Evolutionary conservation across 176 grass and related monocot genomes (phyloP).

Genomic region (Leersia perrieri): DNA sequence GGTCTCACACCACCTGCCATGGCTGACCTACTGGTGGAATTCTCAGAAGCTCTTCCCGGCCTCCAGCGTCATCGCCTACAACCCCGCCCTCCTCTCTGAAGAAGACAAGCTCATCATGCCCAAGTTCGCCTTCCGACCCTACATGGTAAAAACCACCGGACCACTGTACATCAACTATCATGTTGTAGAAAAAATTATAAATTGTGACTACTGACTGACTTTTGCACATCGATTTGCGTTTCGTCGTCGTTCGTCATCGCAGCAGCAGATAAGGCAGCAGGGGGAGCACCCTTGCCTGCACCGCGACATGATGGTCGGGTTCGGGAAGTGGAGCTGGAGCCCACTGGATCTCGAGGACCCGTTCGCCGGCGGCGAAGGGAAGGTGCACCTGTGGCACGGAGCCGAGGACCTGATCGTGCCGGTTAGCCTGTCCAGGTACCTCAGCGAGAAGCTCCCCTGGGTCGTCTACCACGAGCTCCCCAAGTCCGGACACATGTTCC

Average conservation of each 20-base stretch:
- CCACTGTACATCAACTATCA: background rate
- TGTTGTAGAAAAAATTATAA: background rate
- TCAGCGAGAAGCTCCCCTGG: slow-evolving; percentile 62
- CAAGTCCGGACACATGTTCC: slow-evolving; percentile 62
- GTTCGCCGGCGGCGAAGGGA: slow-evolving; percentile 50
- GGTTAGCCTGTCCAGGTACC: slow-evolving; percentile 51
- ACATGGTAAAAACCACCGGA: slow-evolving; percentile 29
- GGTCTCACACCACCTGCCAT: slow-evolving; percentile 69
- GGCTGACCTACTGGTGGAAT: slow-evolving; percentile 95
- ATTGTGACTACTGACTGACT: no score
- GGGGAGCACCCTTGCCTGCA: slow-evolving; percentile 58
- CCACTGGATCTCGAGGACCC: slow-evolving; percentile 65
- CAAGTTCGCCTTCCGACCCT: slow-evolving; percentile 33
- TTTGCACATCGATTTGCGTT: background rate
- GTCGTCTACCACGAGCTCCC: slow-evolving; percentile 76
- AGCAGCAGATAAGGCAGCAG: slow-evolving; percentile 67
- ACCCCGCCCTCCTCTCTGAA: slow-evolving; percentile 38
- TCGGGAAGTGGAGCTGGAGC: slow-evolving; percentile 70
- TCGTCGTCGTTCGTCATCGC: background rate
- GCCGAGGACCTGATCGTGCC: slow-evolving; percentile 60
- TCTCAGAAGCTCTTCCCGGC: slow-evolving; percentile 62
- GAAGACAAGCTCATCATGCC: slow-evolving; percentile 49
- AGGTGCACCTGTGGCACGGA: slow-evolving; percentile 86
- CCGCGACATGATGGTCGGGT: slow-evolving; percentile 74
- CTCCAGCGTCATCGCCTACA: slow-evolving; percentile 56